phyloP scores from a whole-genome alignment of 257 asterid species.

The Nicotiana noctiflora region DNA sequence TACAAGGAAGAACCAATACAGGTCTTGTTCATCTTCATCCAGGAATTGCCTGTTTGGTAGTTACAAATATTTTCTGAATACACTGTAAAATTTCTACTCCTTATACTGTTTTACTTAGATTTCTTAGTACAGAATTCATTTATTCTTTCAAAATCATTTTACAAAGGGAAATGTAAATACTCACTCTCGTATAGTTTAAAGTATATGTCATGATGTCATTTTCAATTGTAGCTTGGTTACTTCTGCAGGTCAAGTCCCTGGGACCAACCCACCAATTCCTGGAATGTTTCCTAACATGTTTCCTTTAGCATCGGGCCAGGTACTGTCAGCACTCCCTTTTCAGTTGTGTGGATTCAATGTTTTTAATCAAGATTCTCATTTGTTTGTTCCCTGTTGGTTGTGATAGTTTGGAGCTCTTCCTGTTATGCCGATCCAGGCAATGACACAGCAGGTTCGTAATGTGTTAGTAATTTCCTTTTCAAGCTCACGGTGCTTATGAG shows the following conservation, averaged over 20 bases:
- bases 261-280: slow-evolving; percentile 55
- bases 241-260: slow-evolving; percentile 79
- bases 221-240: slow-evolving; percentile 21
- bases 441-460: slow-evolving; percentile 88
- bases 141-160: neutral
- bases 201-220: slow-evolving; percentile 5
- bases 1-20: slow-evolving; percentile 86
- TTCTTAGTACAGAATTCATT: neutral
- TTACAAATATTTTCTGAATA: slow-evolving; percentile 27
- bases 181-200: neutral
- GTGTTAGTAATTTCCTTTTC: neutral
- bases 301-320: slow-evolving; percentile 78
- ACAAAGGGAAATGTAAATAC: neutral
- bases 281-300: slow-evolving; percentile 81
- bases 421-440: slow-evolving; percentile 82
- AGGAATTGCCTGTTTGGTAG: slow-evolving; percentile 79
- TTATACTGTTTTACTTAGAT: neutral
- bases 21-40: slow-evolving; percentile 97
- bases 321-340: slow-evolving; percentile 6
- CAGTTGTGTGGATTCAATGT: neutral
- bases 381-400: slow-evolving; percentile 10
- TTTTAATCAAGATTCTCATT: slow-evolving; percentile 5
- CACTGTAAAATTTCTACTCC: slow-evolving; percentile 3
- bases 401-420: slow-evolving; percentile 73
- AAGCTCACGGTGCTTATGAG: neutral